These are phyloP conservation scores for Colletotrichum chrysophilum DNA, from an alignment of 2,329 filamentous ascomycete species.

Conservation along the genomic window DNA sequence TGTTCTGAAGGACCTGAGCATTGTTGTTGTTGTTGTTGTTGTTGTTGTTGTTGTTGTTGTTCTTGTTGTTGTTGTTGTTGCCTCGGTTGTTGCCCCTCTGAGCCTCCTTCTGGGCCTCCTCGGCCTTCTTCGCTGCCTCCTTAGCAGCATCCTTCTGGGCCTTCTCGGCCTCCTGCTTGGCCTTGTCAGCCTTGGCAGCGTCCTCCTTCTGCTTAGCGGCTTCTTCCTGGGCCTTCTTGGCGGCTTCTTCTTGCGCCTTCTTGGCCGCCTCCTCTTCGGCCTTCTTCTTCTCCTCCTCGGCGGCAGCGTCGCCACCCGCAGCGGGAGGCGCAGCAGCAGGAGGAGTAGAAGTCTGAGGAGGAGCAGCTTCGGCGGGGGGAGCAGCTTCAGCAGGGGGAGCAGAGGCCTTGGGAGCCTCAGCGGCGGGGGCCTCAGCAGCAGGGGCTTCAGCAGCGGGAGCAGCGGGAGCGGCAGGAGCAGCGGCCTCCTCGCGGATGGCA, in stretches of 20 bases:
- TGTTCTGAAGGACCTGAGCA: slow-evolving; percentile 21
- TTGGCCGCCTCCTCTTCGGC: slow-evolving; percentile 12
- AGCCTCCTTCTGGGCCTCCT: slow-evolving; percentile 2
- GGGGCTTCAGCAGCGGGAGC: not conserved
- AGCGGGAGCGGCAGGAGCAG: not conserved
- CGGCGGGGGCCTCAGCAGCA: not conserved
- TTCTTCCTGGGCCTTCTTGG: not conserved
- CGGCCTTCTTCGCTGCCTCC: slow-evolving; percentile 10
- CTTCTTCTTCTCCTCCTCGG: slow-evolving; percentile 17
- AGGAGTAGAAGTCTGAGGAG: not conserved
- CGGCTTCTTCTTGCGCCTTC: not conserved
- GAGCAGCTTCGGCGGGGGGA: not conserved
- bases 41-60: slow-evolving; percentile 30
- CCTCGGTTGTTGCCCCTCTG: not conserved
- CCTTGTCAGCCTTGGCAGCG: not conserved
- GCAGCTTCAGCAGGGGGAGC: not conserved
- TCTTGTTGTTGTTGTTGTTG: slow-evolving; percentile 32
- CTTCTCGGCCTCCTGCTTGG: slow-evolving; percentile 13
- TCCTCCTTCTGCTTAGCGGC: not conserved
- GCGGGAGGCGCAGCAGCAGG: not conserved
- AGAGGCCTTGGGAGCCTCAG: not conserved
- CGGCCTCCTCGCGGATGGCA: not conserved
- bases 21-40: slow-evolving; percentile 18
- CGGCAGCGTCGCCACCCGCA: slow-evolving; percentile 1
- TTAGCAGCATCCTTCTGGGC: slow-evolving; percentile 16